Evolutionary conservation across 108 stramenopile species (phyloP), one percentile per base, ranked within the genome.

Genomic region (Cyclotella distinguenda): DNA sequence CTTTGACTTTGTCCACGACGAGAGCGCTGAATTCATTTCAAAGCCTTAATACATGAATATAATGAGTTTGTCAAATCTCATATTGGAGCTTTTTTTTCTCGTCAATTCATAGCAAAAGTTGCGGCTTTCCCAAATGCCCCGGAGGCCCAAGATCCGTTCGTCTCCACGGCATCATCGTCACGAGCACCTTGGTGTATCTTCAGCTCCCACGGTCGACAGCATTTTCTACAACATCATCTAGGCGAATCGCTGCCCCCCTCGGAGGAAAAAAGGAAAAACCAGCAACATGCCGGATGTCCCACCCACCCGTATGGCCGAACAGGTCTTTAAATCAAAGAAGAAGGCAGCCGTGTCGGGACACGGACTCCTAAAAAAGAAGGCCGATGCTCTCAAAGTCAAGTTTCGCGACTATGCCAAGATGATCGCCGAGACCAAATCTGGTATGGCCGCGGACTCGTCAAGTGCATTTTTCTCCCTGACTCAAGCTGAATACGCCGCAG

Each of bases 301-400:
- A 27, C 97, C 97, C 48, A 98, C 97, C 52, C 96, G 97, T 65
- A 98, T 98, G 97, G 95, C 94, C 76, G 88, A 97, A 61, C 92
- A 94, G 72, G 81, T 88, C 81, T 98, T 87, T 87, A 98, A 98
- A 84, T 79, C 49, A 23, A 98, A 98, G 82, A 87, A 84, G 72
- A 89, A 93, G 75, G 98, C 91, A 34, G 98, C 98, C 49, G 83
- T 91, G 70, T 84, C 90, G 42, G 96, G 97, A 57, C 94, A 96
- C 83, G 90, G 88, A 64, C 82, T 97, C 49, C 80, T 97, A 32
- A 98, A 98, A 82, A 96, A 95, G 83, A 95, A 98, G 88, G 95
- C 96, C 15, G 97, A 98, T 63, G 97, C 97, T 3, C 84, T 98
- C 28, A 98, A 98, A 87, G 95, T 93, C 45, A 95, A 96, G 79